Percentiles rank a stretch among this genome's conserved stretches.
Evolutionary conservation across 2,329 filamentous ascomycete genomes (phyloP).

Genomic region (Aspergillus sp.): DNA sequence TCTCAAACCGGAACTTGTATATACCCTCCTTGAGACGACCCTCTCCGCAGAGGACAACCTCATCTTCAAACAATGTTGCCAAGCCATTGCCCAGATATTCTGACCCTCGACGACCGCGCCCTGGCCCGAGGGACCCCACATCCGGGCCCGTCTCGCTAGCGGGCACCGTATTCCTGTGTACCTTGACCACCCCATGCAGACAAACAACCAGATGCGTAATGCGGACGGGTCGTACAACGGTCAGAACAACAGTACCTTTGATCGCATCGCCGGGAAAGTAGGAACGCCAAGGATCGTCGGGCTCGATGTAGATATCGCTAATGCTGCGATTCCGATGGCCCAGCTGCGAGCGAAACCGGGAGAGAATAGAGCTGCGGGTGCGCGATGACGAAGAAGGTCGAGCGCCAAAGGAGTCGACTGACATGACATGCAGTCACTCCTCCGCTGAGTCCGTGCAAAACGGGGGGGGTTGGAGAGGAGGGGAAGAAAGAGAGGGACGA

Average conservation of each 20-base stretch:
- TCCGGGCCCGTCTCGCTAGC: constrained; percentile 48
- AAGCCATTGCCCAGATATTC: constrained; percentile 60
- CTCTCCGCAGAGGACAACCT: constrained; percentile 58
- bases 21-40: constrained; percentile 57
- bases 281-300: constrained; percentile 56
- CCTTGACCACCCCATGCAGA: constrained; percentile 59
- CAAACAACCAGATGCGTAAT: constrained; percentile 59
- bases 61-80: constrained; percentile 59
- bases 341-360: constrained; percentile 52
- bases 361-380: constrained; percentile 41
- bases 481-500: constrained; percentile 6
- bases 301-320: constrained; percentile 56
- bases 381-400: constrained; percentile 29
- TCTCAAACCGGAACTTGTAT: constrained; percentile 60
- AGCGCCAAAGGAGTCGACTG: constrained; percentile 29
- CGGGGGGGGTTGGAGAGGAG: constrained; percentile 6
- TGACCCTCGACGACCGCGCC: constrained; percentile 45
- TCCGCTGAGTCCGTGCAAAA: constrained; percentile 28
- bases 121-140: constrained; percentile 46
- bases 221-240: constrained; percentile 53
- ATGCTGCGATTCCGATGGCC: constrained; percentile 48
- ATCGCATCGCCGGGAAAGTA: constrained; percentile 58
- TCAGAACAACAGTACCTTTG: constrained; percentile 54
- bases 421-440: constrained; percentile 33
- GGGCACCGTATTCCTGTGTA: constrained; percentile 56